A percentile compares a stretch with the other conserved stretches of the same genome.
Evolutionary conservation across 805 yeast species (phyloP).

Genomic region (Clavispora carvajalis): DNA sequence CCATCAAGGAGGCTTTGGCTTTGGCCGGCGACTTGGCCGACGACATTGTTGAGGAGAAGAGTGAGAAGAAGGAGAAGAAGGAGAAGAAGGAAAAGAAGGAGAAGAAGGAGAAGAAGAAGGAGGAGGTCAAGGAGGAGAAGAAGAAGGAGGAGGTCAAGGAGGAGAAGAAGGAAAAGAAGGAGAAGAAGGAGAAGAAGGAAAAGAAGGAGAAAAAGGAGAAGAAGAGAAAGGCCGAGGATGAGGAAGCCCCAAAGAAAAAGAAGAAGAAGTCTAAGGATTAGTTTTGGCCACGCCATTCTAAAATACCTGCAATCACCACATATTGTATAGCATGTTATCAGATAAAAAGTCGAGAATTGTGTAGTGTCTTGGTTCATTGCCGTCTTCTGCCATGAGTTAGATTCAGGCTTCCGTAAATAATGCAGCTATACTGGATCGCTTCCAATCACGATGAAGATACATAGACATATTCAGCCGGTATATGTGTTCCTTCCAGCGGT

Average conservation of each 20-base stretch:
- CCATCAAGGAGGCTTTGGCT: constrained; percentile 86
- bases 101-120: constrained; percentile 23
- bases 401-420: no score
- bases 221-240: constrained; percentile 32
- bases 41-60: constrained; percentile 23
- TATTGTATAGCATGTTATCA: constrained; percentile 15
- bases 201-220: constrained; percentile 24
- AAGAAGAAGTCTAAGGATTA: constrained; percentile 45
- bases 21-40: constrained; percentile 50
- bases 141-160: constrained; percentile 23
- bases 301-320: constrained; percentile 4
- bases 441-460: no score
- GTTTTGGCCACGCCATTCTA: constrained; percentile 4
- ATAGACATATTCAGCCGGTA: no score
- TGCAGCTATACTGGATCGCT: no score
- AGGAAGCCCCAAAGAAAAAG: constrained; percentile 36
- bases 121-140: constrained; percentile 20
- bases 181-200: constrained; percentile 30
- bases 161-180: constrained; percentile 29
- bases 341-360: background rate
- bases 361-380: background rate
- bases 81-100: constrained; percentile 20
- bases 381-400: no score
- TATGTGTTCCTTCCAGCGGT: no score
- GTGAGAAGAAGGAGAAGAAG: constrained; percentile 16